A percentile compares a stretch with the other conserved stretches of the same genome.
These are phyloP conservation scores for Clitoria ternatea DNA, from an alignment of 306 rosid genomes.

Conservation along the genomic window DNA sequence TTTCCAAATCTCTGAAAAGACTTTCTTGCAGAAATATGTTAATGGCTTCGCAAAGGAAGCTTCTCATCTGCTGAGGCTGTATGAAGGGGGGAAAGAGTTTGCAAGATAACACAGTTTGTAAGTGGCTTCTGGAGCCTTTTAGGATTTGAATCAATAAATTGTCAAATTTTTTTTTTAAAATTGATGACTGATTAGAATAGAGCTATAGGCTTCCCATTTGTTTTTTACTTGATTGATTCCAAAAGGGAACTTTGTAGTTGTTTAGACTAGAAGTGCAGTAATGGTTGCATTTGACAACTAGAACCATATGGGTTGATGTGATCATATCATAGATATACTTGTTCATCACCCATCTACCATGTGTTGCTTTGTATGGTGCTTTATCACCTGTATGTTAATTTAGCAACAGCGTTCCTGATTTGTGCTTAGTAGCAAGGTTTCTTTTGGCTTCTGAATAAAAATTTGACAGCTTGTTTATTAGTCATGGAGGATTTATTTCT, in stretches of 20 bases:
- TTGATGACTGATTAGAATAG: too few relatives aligned
- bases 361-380: neutral
- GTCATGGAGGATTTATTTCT: neutral
- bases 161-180: neutral
- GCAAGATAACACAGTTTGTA: neutral
- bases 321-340: neutral
- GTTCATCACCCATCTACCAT: neutral
- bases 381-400: neutral
- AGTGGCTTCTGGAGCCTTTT: neutral
- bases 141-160: neutral
- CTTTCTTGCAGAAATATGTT: constrained; percentile 25
- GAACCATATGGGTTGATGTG: neutral
- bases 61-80: constrained; percentile 28
- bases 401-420: neutral
- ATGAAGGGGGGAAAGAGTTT: constrained; percentile 7
- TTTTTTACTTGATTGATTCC: neutral
- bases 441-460: neutral
- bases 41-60: constrained; percentile 4
- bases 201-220: neutral
- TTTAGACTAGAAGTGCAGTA: neutral
- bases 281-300: neutral
- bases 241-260: neutral
- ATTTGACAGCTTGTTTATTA: neutral
- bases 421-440: neutral
- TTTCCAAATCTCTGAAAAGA: neutral